Conservation (phyloP, 2,329 filamentous ascomycete species). For the Aureobasidium sp. region DNA sequence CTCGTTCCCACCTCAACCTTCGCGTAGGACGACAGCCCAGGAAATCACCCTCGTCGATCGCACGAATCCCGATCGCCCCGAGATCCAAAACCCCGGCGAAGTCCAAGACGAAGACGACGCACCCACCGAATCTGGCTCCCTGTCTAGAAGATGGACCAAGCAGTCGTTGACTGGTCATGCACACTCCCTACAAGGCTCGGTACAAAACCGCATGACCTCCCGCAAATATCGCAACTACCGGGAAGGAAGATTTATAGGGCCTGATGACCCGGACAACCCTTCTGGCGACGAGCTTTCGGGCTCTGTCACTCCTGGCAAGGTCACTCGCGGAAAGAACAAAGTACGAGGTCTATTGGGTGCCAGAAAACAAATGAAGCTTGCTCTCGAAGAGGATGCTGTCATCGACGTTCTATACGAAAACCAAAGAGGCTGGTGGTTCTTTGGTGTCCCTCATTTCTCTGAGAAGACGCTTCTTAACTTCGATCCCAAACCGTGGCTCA, state of each 20-base stretch:
- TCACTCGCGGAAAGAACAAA: constrained; percentile 23
- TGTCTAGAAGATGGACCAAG: constrained; percentile 20
- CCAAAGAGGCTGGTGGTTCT: constrained; percentile 82
- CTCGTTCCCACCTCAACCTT: constrained; percentile 17
- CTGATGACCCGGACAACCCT: constrained; percentile 15
- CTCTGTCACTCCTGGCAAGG: constrained; percentile 15
- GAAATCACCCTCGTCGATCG: constrained; percentile 61
- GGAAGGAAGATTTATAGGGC: constrained; percentile 19
- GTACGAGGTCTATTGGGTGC: constrained; percentile 23
- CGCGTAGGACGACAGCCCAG: constrained; percentile 46
- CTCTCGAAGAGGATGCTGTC: constrained; percentile 37
- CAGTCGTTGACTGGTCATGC: constrained; percentile 10
- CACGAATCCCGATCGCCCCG: constrained; percentile 21
- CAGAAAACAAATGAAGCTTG: constrained; percentile 24
- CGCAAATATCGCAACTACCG: constrained; percentile 14
- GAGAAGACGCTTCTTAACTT: constrained; percentile 74
- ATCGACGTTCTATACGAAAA: constrained; percentile 95
- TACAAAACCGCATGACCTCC: constrained; percentile 11
- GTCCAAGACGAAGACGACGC: constrained; percentile 29
- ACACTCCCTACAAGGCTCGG: not conserved
- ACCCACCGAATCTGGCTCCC: constrained; percentile 14
- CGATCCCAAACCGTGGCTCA: constrained; percentile 84
- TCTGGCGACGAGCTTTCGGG: constrained; percentile 13
- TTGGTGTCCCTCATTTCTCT: constrained; percentile 85
- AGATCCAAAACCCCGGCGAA: not conserved